phyloP scores from a whole-genome alignment of 2,329 filamentous ascomycete genomes.

The Aspergillus pseudoterreus region DNA sequence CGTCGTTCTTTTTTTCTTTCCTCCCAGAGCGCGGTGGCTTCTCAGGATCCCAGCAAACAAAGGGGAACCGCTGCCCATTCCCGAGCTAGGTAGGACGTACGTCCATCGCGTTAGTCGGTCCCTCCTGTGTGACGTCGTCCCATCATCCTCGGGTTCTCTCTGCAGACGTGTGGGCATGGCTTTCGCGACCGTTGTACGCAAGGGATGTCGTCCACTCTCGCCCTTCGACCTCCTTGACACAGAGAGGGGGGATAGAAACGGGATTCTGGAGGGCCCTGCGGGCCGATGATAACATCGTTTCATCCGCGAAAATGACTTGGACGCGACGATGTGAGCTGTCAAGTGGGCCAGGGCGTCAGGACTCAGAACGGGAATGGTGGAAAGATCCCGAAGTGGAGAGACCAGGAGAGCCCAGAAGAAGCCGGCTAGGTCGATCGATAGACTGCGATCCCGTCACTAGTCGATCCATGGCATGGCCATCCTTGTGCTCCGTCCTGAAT shows the following conservation, averaged over 20 bases:
- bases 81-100: not conserved
- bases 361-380: not conserved
- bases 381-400: not conserved
- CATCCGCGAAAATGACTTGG: not conserved
- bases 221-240: not conserved
- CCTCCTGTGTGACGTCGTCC: constrained; percentile 2
- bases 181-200: not conserved
- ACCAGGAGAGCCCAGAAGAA: not conserved
- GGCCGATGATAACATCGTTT: not conserved
- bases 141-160: not conserved
- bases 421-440: too few species aligned
- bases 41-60: not conserved
- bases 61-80: not conserved
- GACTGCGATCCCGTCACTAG: not conserved
- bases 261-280: not conserved
- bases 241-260: not conserved
- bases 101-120: not conserved
- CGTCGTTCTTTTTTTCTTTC: not conserved
- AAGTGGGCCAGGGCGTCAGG: not conserved
- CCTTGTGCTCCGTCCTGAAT: not conserved
- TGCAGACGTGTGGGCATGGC: not conserved
- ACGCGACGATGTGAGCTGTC: not conserved
- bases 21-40: not conserved
- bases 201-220: not conserved
- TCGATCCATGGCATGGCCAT: not conserved